Conservation (phyloP, 371 early-diverging fungal genomes). For the Mucor lusitanicus region DNA sequence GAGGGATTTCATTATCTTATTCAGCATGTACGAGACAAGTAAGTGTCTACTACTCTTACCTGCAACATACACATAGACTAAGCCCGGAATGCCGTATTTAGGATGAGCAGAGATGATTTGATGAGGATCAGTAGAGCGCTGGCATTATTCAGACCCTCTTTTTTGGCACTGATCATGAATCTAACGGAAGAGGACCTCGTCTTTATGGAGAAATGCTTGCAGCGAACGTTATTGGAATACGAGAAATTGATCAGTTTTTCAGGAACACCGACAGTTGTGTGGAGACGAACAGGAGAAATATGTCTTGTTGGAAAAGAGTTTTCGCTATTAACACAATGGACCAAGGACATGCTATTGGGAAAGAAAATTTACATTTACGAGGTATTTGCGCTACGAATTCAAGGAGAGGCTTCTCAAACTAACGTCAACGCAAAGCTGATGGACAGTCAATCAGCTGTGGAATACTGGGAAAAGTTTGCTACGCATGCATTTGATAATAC, state of each 20-base stretch:
- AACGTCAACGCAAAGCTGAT: slow-evolving; percentile 60
- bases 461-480: slow-evolving; percentile 92
- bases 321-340: slow-evolving; percentile 84
- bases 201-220: slow-evolving; percentile 93
- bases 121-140: slow-evolving; percentile 89
- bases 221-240: slow-evolving; percentile 70
- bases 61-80: no score
- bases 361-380: slow-evolving; percentile 80
- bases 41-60: no score
- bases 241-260: slow-evolving; percentile 87
- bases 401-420: neutral
- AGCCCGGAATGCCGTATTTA: no score
- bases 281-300: slow-evolving; percentile 92
- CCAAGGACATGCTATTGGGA: slow-evolving; percentile 70
- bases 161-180: slow-evolving; percentile 89
- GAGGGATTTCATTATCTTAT: slow-evolving; percentile 87
- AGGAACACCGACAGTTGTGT: slow-evolving; percentile 91
- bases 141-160: slow-evolving; percentile 88
- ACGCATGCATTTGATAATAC: slow-evolving; percentile 87
- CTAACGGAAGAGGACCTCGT: slow-evolving; percentile 89
- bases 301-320: slow-evolving; percentile 91
- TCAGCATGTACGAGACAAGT: slow-evolving; percentile 66
- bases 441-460: slow-evolving; percentile 85
- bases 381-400: slow-evolving; percentile 23
- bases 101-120: slow-evolving; percentile 87